Base-by-base conservation (phyloP, 345 rosid species). In the Salix brachista region DNA sequence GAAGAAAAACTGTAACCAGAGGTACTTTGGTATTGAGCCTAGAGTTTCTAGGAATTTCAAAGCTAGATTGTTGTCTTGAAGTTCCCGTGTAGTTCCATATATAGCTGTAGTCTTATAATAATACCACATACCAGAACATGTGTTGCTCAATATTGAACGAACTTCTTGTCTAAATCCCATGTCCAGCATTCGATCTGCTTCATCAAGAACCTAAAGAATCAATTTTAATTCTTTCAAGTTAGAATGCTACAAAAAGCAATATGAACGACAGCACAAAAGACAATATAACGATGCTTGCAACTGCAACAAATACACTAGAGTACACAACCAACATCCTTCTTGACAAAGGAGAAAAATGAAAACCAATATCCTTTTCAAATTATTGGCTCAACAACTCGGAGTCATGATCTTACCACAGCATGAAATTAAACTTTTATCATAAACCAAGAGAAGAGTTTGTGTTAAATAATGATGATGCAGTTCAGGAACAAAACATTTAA, bases 161-260 rank as follows among this genome's bases (percentile, higher is more conserved):
- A 93, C 99, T 76, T 91, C 94, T 79, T 90, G 90, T 82, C 95
- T 93, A 70, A 96, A 96, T 79, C 99, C 98, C 99, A 96, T 87
- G 85, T 96, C 99, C 84, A 96, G 99, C 99, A 96, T 96, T 83
- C 98, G 83, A 87, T 96, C 99, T 21, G 99, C 98, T 87, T 96
- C 99, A 83, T 96, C 99, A 66, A 96, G 90, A 41, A 96, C 99
- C 98, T 96, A 77, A 48, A 88, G 67, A 75, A 66, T 50, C 41
- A 19, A 73, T 4, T 46, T 46, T 21, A 65, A 30, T 34, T 66
- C 19, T 30, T 34, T 46, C 52, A 14, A 46, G 52, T 46, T 16
- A 46, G 52, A 46, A 46, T 46, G 52, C 52, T 46, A 14, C 16
- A 62, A 18, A 23, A 62, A 62, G 26, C 66, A 21, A n/a, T 62